A percentile compares a stretch with the other conserved stretches of the same genome.
Evolutionary conservation across 1,139 yeast genomes (phyloP).

Genomic region (Yamadazyma diospyri): DNA sequence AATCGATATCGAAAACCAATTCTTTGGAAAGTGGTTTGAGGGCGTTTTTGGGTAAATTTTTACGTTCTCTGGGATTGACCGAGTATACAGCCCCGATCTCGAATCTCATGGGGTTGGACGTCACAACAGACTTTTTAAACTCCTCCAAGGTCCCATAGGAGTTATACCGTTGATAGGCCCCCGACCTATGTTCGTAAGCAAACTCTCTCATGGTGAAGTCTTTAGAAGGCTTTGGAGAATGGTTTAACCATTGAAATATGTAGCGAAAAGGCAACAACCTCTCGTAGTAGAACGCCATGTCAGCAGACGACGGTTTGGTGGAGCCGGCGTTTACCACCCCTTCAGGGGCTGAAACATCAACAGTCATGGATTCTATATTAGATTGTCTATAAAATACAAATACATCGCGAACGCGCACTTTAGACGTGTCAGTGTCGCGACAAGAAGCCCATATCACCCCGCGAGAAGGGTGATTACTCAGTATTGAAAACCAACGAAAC

Average conservation of each 20-base stretch:
- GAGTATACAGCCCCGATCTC: constrained; percentile 94
- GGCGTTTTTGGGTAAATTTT: constrained; percentile 71
- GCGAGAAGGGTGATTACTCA: background rate
- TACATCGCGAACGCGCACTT: constrained; percentile 4
- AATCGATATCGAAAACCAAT: constrained; percentile 92
- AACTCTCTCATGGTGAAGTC: constrained; percentile 89
- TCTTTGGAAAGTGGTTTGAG: constrained; percentile 84
- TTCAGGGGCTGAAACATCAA: constrained; percentile 1
- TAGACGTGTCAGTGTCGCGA: no score
- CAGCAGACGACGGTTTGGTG: constrained; percentile 54
- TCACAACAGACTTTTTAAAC: constrained; percentile 69
- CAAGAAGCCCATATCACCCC: no score
- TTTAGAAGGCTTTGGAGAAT: constrained; percentile 64
- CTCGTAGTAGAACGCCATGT: constrained; percentile 74
- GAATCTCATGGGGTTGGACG: constrained; percentile 82
- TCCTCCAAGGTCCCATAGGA: constrained; percentile 68
- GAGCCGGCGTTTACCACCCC: constrained; percentile 9
- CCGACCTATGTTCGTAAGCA: constrained; percentile 84
- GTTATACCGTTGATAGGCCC: constrained; percentile 86
- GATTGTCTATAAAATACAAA: constrained; percentile 1
- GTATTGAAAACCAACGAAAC: constrained; percentile 66
- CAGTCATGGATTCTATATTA: constrained; percentile 3
- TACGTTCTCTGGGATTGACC: constrained; percentile 81
- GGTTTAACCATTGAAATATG: constrained; percentile 85
- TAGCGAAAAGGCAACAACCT: constrained; percentile 67